Evolutionary conservation across 208 protist genomes (phyloP).

Genomic region (Crithidia acanthocephali): DNA sequence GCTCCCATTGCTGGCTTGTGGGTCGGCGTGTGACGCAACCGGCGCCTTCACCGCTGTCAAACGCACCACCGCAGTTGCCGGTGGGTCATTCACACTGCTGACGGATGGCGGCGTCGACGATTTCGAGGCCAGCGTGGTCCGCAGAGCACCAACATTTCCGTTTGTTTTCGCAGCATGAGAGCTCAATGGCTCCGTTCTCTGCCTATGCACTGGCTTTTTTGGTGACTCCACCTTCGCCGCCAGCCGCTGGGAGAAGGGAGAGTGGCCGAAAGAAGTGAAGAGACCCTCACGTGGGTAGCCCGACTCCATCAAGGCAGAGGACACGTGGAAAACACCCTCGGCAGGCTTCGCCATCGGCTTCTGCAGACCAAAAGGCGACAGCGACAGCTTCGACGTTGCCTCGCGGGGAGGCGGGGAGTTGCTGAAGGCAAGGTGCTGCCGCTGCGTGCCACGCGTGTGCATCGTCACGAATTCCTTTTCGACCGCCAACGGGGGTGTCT

Average conservation of each 20-base stretch:
- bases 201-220: not conserved
- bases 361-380: not conserved
- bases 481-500: not conserved
- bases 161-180: too few relatives aligned
- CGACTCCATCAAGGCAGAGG: not conserved
- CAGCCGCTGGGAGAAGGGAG: not conserved
- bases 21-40: not conserved
- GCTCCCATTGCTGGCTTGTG: not conserved
- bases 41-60: not conserved
- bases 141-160: too few relatives aligned
- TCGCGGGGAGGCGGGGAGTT: constrained; percentile 1
- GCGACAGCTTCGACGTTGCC: not conserved
- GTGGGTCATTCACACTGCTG: too few relatives aligned
- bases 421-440: not conserved
- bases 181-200: not conserved
- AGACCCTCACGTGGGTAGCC: not conserved
- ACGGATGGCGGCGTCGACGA: too few relatives aligned
- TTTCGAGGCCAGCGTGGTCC: too few relatives aligned
- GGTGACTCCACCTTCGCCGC: not conserved
- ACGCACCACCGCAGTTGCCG: too few relatives aligned
- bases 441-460: not conserved
- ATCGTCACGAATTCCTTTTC: not conserved
- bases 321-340: not conserved
- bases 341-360: not conserved
- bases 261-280: not conserved